Base-by-base conservation (phyloP, 2,329 filamentous ascomycete genomes). In the Cytospora piceicola region DNA sequence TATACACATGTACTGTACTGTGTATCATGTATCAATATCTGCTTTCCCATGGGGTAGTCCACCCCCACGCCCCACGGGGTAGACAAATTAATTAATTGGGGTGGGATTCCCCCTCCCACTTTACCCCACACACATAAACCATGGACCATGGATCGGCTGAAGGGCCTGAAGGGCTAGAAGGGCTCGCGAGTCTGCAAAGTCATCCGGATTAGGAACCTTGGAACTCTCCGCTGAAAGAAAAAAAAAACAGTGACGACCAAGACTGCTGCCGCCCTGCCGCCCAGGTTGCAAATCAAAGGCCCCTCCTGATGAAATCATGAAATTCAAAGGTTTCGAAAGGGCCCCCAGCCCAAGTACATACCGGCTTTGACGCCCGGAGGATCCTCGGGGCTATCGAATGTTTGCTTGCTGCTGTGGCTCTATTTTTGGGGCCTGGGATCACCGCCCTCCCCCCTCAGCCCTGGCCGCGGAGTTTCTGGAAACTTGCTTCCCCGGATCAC, bases 401-500 rank as follows among this genome's bases (percentile, higher is more conserved):
- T 17, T 17, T 39, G 36, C 36, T 39, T n/a, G n/a, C n/a, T n/a
- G n/a, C n/a, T n/a, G n/a, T n/a, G 12, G 14, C 36, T 39, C 36
- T 39, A 39, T 22, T 46, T 22, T 46, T 20, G 42, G 54, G 27
- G 30, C n/a, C 32, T 34, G 57, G 56, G 39, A 9, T 32, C 2
- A 11, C 15, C 15, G 30, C 30, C 27, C 32, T 34, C 32, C 32
- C 32, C 32, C 32, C 22, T 29, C 30, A 52, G 30, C 22, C 39
- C 46, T 14, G 46, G 58, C 8, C 11, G 54, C 56, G 56, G 60
- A 15, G 34, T 11, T 29, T 27, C 24, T 27, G 32, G n/a, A n/a
- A 39, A 27, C 22, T 15, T 56, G 60, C 36, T 62, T 62, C 52
- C 60, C 60, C 52, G 52, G 46, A 20, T 30, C 42, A 36, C 15